These are phyloP conservation scores for Parathielavia appendiculata DNA, from an alignment of 495 filamentous ascomycete species.

Conservation along the genomic window DNA sequence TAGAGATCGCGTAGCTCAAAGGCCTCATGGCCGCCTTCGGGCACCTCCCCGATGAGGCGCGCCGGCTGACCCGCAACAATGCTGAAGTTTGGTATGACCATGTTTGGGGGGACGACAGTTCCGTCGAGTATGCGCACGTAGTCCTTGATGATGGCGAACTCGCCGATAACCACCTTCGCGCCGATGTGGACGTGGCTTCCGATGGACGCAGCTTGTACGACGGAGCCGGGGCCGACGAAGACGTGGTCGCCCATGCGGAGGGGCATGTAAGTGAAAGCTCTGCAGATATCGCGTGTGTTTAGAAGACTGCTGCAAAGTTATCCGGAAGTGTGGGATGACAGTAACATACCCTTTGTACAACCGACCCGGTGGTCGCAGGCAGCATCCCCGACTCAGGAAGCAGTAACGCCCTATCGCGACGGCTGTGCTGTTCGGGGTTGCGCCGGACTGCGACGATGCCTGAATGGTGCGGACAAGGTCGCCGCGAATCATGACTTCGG, in stretches of 20 bases:
- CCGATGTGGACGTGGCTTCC: slow-evolving; percentile 83
- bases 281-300: slow-evolving; percentile 16
- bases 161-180: slow-evolving; percentile 64
- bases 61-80: slow-evolving; percentile 80
- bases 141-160: slow-evolving; percentile 87
- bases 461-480: slow-evolving; percentile 65
- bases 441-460: slow-evolving; percentile 33
- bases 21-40: slow-evolving; percentile 64
- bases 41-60: slow-evolving; percentile 76
- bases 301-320: not conserved
- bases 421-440: slow-evolving; percentile 53
- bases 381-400: slow-evolving; percentile 67
- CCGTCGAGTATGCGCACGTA: slow-evolving; percentile 78
- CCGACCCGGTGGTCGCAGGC: slow-evolving; percentile 71
- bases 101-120: slow-evolving; percentile 73
- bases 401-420: slow-evolving; percentile 86
- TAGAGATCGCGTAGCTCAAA: slow-evolving; percentile 55
- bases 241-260: slow-evolving; percentile 91
- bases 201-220: slow-evolving; percentile 72
- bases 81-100: slow-evolving; percentile 85
- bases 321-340: not conserved
- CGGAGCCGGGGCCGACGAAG: slow-evolving; percentile 67
- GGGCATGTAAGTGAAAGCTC: slow-evolving; percentile 67
- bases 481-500: slow-evolving; percentile 85
- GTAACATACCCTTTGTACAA: slow-evolving; percentile 55